Evolutionary conservation across 2,329 filamentous ascomycete genomes (phyloP).

Genomic region (Didymella pomorum): DNA sequence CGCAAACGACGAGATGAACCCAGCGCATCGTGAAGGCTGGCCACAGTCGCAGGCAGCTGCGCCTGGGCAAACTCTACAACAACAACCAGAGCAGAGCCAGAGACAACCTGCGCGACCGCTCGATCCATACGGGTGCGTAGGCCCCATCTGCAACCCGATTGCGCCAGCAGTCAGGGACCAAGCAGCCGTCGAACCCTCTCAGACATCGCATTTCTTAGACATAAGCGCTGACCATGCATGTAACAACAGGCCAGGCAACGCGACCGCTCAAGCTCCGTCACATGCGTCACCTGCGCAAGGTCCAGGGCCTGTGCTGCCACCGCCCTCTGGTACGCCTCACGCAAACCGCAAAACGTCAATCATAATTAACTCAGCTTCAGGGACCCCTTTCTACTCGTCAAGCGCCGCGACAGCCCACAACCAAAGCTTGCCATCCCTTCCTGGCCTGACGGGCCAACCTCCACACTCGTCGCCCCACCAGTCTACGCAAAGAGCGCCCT

Average conservation of each 20-base stretch:
- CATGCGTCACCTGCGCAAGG: slow-evolving; percentile 50
- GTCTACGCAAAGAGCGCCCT: slow-evolving; percentile 46
- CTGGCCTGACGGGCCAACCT: slow-evolving; percentile 55
- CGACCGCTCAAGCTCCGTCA: slow-evolving; percentile 42
- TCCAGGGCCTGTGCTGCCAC: slow-evolving; percentile 49
- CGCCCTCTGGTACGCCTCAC: slow-evolving; percentile 48
- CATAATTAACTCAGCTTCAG: slow-evolving; percentile 33
- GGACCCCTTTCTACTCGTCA: slow-evolving; percentile 53
- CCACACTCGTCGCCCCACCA: slow-evolving; percentile 54
- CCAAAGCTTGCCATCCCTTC: slow-evolving; percentile 56
- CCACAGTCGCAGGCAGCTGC: slow-evolving; percentile 55
- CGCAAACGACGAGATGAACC: slow-evolving; percentile 51
- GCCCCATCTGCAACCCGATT: slow-evolving; percentile 13
- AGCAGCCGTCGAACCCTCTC: slow-evolving; percentile 24
- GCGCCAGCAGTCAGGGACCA: slow-evolving; percentile 28
- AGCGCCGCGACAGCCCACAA: slow-evolving; percentile 46
- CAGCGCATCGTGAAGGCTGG: slow-evolving; percentile 53
- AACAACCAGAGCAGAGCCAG: slow-evolving; percentile 48
- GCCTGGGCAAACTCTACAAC: slow-evolving; percentile 53
- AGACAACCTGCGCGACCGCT: slow-evolving; percentile 46
- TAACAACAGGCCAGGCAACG: slow-evolving; percentile 41
- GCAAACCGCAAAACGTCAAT: slow-evolving; percentile 17
- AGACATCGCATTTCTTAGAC: slow-evolving; percentile 22
- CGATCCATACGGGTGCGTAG: slow-evolving; percentile 48
- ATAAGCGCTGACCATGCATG: slow-evolving; percentile 29